A percentile compares a stretch with the other conserved stretches of the same genome.
Conservation (phyloP, 768 basidiomycete species). For the Chlorophyllum brunneum region DNA sequence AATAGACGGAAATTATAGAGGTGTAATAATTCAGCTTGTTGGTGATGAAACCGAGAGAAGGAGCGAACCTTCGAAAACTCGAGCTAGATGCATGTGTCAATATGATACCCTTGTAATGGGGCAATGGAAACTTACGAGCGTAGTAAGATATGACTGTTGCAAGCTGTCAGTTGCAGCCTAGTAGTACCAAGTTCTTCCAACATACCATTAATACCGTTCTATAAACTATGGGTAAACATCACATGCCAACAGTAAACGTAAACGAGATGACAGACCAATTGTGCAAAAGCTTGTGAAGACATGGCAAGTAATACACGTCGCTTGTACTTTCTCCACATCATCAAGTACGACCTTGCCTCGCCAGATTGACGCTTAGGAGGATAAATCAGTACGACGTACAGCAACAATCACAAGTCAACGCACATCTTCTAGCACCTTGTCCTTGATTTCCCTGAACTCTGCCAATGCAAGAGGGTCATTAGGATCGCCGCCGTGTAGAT, state of each 20-base stretch:
- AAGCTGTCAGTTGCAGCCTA: background rate
- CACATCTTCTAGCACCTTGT: constrained; percentile 68
- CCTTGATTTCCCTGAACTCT: constrained; percentile 92
- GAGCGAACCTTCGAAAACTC: constrained; percentile 82
- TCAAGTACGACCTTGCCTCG: constrained; percentile 69
- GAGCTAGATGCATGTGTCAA: constrained; percentile 38
- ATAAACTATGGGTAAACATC: background rate
- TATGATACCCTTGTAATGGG: constrained; percentile 10
- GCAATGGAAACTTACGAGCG: constrained; percentile 58
- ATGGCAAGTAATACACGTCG: constrained; percentile 88
- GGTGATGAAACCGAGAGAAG: background rate
- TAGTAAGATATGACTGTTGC: constrained; percentile 85
- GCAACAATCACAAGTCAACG: constrained; percentile 12
- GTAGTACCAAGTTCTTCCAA: constrained; percentile 7
- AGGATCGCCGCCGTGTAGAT: constrained; percentile 81
- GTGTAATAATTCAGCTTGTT: constrained; percentile 8
- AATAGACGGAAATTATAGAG: background rate
- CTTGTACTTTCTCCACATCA: constrained; percentile 87
- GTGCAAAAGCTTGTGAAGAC: constrained; percentile 95
- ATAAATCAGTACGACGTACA: background rate
- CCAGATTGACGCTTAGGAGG: constrained; percentile 61
- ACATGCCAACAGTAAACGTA: constrained; percentile 1
- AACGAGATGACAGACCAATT: constrained; percentile 57
- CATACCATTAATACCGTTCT: constrained; percentile 95
- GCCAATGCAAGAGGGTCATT: constrained; percentile 63